phyloP scores from a whole-genome alignment of 163 green algal genomes.

The Smithsoniella earleae region DNA sequence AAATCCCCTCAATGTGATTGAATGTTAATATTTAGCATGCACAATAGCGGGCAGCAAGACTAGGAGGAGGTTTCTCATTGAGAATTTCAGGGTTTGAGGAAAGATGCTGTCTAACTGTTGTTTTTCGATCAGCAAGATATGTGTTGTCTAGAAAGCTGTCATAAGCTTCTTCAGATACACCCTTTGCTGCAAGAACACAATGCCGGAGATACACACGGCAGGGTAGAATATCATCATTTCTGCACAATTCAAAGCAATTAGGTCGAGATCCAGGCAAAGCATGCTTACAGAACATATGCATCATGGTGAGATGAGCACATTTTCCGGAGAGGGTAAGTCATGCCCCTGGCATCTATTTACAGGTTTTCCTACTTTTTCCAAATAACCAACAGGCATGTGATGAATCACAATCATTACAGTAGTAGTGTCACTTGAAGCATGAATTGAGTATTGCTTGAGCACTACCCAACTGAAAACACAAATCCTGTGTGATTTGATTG shows the following conservation, averaged over 20 bases:
- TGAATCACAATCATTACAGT: not conserved
- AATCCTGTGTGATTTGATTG: not conserved
- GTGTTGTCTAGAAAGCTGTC: slow-evolving; percentile 75
- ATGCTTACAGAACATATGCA: not conserved
- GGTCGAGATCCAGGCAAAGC: too few relatives aligned
- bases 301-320: not conserved
- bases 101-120: slow-evolving; percentile 23
- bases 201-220: slow-evolving; percentile 81
- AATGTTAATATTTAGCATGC: not conserved
- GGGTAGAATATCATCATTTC: slow-evolving; percentile 66
- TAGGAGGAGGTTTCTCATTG: not conserved
- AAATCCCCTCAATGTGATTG: too few relatives aligned
- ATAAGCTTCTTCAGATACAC: slow-evolving; percentile 51
- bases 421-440: not conserved
- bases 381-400: not conserved
- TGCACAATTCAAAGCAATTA: not conserved
- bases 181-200: slow-evolving; percentile 67
- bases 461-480: not conserved
- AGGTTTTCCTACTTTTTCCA: too few relatives aligned
- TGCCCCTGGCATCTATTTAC: too few relatives aligned
- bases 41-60: slow-evolving; percentile 5
- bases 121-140: slow-evolving; percentile 57
- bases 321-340: too few relatives aligned
- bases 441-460: not conserved
- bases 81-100: slow-evolving; percentile 16